Base-by-base conservation (phyloP, 108 stramenopile genomes). In the Stephanodiscus minutulus region DNA sequence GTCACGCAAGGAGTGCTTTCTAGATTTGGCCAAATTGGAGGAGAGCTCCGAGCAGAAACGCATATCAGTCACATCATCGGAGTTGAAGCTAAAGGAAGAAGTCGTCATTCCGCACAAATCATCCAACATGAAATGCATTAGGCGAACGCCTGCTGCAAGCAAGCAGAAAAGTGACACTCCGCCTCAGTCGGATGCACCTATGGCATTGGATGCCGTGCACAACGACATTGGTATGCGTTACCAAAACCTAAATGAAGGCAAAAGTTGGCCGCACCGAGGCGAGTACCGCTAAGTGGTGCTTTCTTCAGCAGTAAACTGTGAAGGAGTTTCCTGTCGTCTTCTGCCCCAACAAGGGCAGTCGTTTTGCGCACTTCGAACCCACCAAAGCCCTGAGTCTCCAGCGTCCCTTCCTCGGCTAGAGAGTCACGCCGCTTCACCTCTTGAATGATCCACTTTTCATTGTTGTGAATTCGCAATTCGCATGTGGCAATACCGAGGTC, bases 391-490 rank as follows among this genome's bases (percentile, higher is more conserved):
- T 41, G 47, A 7, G 73, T 46, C 53, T 81, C 79, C 35, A 81
- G 41, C 56, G 80, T 71, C 3, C 80, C 80, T 31, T 71, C 52
- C 68, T 81, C 80, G 15, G 70, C 80, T 0, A 69, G 69, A n/a
- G 49, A 12, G 58, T 85, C 81, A 5, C 24, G 21, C 17, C 61
- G 47, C 66, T 63, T 59, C 50, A 70, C 63, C 37, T 82, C 77
- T 39, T 65, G 47, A 15, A 76, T 71, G 7, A 76, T 64, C 84
- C 84, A 85, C 47, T 62, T 53, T 58, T 85, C 84, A 49, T 85
- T 77, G 35, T 50, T 48, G 46, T 66, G 47, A 67, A 85, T 85
- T 21, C 67, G 28, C 24, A 63, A 52, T 47, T 82, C 77, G 37
- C 74, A 76, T 10, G 46, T 20, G 4, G 39, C 66, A 54, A 85